A percentile compares a stretch with the other conserved stretches of the same genome.
phyloP scores from a whole-genome alignment of 2,329 filamentous ascomycete genomes.

The Didymella pinodella region DNA sequence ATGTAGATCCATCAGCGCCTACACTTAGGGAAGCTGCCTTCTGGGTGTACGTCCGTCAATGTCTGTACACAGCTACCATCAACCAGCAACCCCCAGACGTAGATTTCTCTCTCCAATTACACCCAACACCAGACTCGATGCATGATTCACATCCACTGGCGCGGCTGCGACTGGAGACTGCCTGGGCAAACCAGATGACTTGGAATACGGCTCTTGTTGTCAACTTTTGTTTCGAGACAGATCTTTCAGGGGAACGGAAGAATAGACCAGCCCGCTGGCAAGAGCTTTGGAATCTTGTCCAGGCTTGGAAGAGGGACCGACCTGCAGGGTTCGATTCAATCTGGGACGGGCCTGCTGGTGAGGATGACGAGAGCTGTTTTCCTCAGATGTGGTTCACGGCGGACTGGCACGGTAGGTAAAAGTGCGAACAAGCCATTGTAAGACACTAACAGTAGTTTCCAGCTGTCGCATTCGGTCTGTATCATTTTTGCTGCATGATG shows the following conservation, averaged over 20 bases:
- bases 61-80: slow-evolving; percentile 44
- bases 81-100: slow-evolving; percentile 44
- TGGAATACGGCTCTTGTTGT: slow-evolving; percentile 42
- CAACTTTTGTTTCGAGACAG: slow-evolving; percentile 42
- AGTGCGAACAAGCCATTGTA: neutral
- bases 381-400: slow-evolving; percentile 41
- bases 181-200: slow-evolving; percentile 46
- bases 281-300: slow-evolving; percentile 33
- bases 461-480: slow-evolving; percentile 40
- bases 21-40: slow-evolving; percentile 45
- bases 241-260: slow-evolving; percentile 22
- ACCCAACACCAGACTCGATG: slow-evolving; percentile 34
- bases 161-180: slow-evolving; percentile 39
- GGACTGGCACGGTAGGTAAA: slow-evolving; percentile 42
- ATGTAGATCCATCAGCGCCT: slow-evolving; percentile 44
- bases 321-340: slow-evolving; percentile 42
- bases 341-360: slow-evolving; percentile 29
- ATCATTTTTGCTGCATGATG: slow-evolving; percentile 42
- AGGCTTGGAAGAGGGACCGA: slow-evolving; percentile 36
- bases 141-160: slow-evolving; percentile 37
- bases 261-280: slow-evolving; percentile 30
- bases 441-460: neutral
- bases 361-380: slow-evolving; percentile 27
- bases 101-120: slow-evolving; percentile 39
- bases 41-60: slow-evolving; percentile 47